Base-by-base conservation (phyloP, 2,329 filamentous ascomycete genomes). In the Dactylellina parvicollis region DNA sequence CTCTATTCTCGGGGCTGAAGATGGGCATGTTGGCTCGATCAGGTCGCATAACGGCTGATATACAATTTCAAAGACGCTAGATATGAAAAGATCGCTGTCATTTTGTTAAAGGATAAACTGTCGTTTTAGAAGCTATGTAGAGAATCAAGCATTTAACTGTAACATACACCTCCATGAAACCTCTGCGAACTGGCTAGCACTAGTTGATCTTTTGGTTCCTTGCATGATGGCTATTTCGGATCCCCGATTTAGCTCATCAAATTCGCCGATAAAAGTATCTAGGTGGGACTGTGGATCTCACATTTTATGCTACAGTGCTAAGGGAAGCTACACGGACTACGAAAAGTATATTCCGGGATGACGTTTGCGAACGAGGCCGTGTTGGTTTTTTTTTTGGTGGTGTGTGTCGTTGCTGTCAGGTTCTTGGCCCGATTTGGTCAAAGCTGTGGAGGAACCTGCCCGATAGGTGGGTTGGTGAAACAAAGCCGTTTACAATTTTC, bases 311-410 rank as follows among this genome's bases (percentile, higher is more conserved):
- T n/a, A n/a, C n/a, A n/a, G n/a, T n/a, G n/a, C n/a, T n/a, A n/a
- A n/a, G n/a, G n/a, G n/a, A n/a, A n/a, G n/a, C n/a, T n/a, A n/a
- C n/a, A n/a, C n/a, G n/a, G n/a, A n/a, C n/a, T n/a, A n/a, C n/a
- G n/a, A n/a, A n/a, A n/a, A n/a, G n/a, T n/a, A n/a, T n/a, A n/a
- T 18, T 44, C 16, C 3, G n/a, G 16, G 22, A 20, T 44, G 40
- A 44, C 16, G 40, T 18, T 4, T 20, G n/a, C 4, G 36, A 12
- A 5, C n/a, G n/a, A 50, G 4, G 16, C 12, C 22, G 42, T 47
- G 38, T 55, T 55, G 47, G 8, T 36, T 65, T 64, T 56, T 50
- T 30, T n/a, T n/a, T n/a, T n/a, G n/a, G n/a, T n/a, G n/a, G 16
- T 30, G 28, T n/a, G 49, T 38, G 14, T 55, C 12, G 36, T 47